Percentiles rank a stretch among this genome's conserved stretches.
Conservation (phyloP, 2,329 filamentous ascomycete species). For the Colletotrichum lindemuthianum region DNA sequence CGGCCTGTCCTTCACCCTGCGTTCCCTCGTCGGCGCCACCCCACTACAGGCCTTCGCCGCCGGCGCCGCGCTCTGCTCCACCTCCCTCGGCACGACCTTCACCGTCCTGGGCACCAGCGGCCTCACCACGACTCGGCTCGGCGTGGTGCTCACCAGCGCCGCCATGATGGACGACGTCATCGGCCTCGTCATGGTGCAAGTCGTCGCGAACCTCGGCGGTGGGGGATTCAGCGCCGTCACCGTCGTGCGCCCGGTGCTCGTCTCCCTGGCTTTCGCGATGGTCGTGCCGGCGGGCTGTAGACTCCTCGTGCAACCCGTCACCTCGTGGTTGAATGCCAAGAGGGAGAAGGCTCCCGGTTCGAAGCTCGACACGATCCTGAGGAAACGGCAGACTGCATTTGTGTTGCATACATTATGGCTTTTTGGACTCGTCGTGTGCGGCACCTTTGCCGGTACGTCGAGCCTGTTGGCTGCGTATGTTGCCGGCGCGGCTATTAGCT, state of each 20-base stretch:
- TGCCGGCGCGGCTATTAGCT: slow-evolving; percentile 66
- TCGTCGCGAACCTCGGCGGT: slow-evolving; percentile 73
- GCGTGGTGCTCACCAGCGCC: slow-evolving; percentile 75
- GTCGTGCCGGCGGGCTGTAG: slow-evolving; percentile 58
- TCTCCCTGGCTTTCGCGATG: slow-evolving; percentile 62
- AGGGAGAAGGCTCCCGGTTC: slow-evolving; percentile 40
- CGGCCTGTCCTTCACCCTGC: slow-evolving; percentile 70
- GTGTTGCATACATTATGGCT: slow-evolving; percentile 60
- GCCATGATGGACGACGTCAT: slow-evolving; percentile 87
- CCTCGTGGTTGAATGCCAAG: slow-evolving; percentile 45
- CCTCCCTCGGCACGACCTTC: slow-evolving; percentile 77
- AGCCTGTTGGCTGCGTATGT: slow-evolving; percentile 72
- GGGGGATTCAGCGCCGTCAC: slow-evolving; percentile 44
- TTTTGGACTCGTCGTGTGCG: slow-evolving; percentile 57
- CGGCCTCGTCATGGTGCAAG: slow-evolving; percentile 79
- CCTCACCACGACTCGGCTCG: slow-evolving; percentile 54
- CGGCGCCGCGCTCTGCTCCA: slow-evolving; percentile 78
- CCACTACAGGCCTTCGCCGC: slow-evolving; percentile 75
- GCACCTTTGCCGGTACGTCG: slow-evolving; percentile 70
- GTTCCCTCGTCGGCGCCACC: slow-evolving; percentile 58
- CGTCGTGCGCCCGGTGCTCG: slow-evolving; percentile 56
- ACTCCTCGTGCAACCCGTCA: slow-evolving; percentile 55
- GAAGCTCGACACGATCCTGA: slow-evolving; percentile 41
- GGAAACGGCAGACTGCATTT: slow-evolving; percentile 49
- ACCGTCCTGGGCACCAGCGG: slow-evolving; percentile 60